Evolutionary conservation across 257 asterid genomes (phyloP).

Genomic region (Nicotiana undulata): DNA sequence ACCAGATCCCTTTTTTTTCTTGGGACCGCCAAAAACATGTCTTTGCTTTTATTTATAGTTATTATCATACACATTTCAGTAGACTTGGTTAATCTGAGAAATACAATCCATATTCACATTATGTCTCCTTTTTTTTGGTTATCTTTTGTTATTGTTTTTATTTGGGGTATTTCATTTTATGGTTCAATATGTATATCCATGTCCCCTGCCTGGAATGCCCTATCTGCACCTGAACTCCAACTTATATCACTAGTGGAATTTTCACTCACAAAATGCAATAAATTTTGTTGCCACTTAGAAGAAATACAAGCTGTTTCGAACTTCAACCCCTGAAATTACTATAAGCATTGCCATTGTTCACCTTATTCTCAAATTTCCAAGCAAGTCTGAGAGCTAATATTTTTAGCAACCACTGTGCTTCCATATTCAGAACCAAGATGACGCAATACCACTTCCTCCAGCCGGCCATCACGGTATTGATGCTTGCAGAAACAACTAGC

Average conservation of each 20-base stretch:
- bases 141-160: no score
- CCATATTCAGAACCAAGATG: constrained; percentile 72
- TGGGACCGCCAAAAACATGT: neutral
- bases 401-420: constrained; percentile 51
- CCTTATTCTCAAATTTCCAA: constrained; percentile 53
- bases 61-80: neutral
- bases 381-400: constrained; percentile 62
- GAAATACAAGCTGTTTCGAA: neutral
- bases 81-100: neutral
- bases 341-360: constrained; percentile 34
- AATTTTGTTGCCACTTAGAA: neutral
- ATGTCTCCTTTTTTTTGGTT: neutral
- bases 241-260: neutral
- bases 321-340: constrained; percentile 13
- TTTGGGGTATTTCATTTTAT: neutral
- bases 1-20: no score
- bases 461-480: constrained; percentile 68
- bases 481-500: no score
- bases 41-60: neutral
- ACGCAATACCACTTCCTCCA: constrained; percentile 65
- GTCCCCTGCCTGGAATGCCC: neutral
- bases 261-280: neutral
- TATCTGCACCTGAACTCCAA: neutral
- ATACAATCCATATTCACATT: neutral
- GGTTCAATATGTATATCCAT: neutral